Conservation (phyloP, 1,284 basidiomycete species). For the Moesziomyces parantarcticus region DNA sequence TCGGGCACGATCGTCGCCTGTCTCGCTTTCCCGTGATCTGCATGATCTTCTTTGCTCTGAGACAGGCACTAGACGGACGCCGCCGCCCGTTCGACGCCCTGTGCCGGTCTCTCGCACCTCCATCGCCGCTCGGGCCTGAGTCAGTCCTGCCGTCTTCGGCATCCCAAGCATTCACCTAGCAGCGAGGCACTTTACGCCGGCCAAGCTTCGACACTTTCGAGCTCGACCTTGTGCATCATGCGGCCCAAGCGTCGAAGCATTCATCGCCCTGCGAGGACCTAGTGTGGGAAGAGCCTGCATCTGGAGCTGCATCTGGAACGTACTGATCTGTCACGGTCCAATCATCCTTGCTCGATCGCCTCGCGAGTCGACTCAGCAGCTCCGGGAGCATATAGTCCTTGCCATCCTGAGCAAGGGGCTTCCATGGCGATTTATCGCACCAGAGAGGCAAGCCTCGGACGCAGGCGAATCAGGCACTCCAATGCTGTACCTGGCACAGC, state of each 20-base stretch:
- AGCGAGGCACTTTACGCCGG: too few relatives aligned
- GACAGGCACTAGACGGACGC: constrained; percentile 17
- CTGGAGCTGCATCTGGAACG: constrained; percentile 11
- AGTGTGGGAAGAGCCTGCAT: constrained; percentile 2
- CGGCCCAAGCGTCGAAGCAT: constrained; percentile 7
- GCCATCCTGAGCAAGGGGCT: constrained; percentile 20
- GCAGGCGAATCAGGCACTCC: constrained; percentile 3
- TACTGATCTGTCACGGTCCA: not conserved
- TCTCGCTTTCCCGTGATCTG: constrained; percentile 7
- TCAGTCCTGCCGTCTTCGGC: too few relatives aligned
- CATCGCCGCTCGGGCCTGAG: not conserved
- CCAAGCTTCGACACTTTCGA: too few relatives aligned
- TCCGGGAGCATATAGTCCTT: not conserved
- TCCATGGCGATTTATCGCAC: not conserved
- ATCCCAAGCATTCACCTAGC: too few relatives aligned
- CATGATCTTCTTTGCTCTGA: constrained; percentile 13
- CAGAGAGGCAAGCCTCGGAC: not conserved
- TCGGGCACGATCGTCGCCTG: constrained; percentile 1
- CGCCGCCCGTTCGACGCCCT: not conserved
- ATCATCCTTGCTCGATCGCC: not conserved
- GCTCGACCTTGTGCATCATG: not conserved
- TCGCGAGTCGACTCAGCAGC: not conserved
- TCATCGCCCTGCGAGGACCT: not conserved
- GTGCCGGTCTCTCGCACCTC: constrained; percentile 10
- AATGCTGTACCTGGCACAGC: too few relatives aligned